Conservation (phyloP, 163 green algal species). For the Prototheca wickerhamii region DNA sequence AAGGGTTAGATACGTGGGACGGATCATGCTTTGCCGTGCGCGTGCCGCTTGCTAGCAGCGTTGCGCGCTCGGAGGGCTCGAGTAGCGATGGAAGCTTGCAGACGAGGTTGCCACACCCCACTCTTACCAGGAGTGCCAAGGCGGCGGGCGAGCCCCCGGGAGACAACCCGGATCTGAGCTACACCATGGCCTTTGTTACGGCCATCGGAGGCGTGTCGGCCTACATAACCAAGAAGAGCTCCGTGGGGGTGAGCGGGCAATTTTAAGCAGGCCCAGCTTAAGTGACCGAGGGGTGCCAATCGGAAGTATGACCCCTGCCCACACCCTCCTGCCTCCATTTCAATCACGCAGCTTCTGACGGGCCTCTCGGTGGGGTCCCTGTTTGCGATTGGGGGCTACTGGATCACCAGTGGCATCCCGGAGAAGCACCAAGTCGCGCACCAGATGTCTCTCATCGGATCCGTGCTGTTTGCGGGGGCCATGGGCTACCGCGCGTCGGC, state of each 20-base stretch:
- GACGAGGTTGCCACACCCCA: neutral
- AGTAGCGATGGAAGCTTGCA: neutral
- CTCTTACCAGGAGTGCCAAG: neutral
- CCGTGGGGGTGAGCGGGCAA: neutral
- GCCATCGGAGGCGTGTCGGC: slow-evolving; percentile 9
- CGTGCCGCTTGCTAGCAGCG: neutral
- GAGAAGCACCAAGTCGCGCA: slow-evolving; percentile 28
- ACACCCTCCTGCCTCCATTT: neutral
- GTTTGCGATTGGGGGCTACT: slow-evolving; percentile 11
- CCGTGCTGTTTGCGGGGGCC: slow-evolving; percentile 12
- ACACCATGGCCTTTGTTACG: slow-evolving; percentile 23
- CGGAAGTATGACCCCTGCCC: neutral
- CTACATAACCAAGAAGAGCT: neutral
- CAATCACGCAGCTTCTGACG: slow-evolving; percentile 5
- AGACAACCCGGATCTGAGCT: slow-evolving; percentile 20
- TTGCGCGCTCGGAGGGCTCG: neutral
- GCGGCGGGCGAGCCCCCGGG: neutral
- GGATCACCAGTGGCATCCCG: slow-evolving; percentile 7
- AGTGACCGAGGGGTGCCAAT: neutral
- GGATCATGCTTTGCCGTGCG: neutral
- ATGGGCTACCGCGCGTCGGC: slow-evolving; percentile 27
- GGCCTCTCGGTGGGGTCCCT: slow-evolving; percentile 5
- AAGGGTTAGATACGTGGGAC: neutral
- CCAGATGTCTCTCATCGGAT: slow-evolving; percentile 19
- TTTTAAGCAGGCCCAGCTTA: neutral